Conservation (phyloP, 192 early-diverging fungal genomes). For the Mortierella claussenii region DNA sequence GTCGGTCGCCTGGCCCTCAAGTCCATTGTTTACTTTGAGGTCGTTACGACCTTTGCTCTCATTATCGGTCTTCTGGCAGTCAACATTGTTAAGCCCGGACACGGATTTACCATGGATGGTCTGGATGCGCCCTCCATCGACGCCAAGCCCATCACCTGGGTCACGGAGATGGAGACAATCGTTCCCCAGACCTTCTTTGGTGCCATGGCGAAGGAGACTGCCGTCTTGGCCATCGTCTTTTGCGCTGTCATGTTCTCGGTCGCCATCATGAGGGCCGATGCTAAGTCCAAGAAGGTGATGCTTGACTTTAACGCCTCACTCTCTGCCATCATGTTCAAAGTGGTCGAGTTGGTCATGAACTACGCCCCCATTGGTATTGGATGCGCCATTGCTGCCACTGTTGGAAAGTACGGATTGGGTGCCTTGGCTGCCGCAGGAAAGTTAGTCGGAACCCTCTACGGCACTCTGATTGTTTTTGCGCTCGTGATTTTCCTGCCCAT, state of each 20-base stretch:
- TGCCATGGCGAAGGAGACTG: slow-evolving; percentile 52
- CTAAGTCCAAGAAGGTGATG: slow-evolving; percentile 58
- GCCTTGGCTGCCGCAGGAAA: slow-evolving; percentile 69
- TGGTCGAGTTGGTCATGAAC: slow-evolving; percentile 68
- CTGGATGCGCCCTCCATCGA: background rate
- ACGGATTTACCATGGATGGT: slow-evolving; percentile 54
- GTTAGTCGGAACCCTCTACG: slow-evolving; percentile 73
- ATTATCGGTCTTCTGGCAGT: slow-evolving; percentile 72
- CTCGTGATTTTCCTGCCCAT: slow-evolving; percentile 68
- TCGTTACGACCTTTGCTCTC: slow-evolving; percentile 71
- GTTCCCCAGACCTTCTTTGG: slow-evolving; percentile 70
- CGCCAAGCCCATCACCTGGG: slow-evolving; percentile 58
- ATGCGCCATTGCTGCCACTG: slow-evolving; percentile 66
- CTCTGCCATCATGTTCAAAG: slow-evolving; percentile 72
- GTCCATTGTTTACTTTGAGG: slow-evolving; percentile 75
- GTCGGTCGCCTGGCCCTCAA: slow-evolving; percentile 75
- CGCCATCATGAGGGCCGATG: slow-evolving; percentile 59
- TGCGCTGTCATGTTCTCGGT: slow-evolving; percentile 73
- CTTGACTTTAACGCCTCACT: slow-evolving; percentile 65
- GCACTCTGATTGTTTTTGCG: slow-evolving; percentile 67
- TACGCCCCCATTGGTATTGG: slow-evolving; percentile 78
- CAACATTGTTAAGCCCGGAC: slow-evolving; percentile 72
- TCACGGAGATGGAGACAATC: slow-evolving; percentile 64
- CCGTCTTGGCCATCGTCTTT: slow-evolving; percentile 69
- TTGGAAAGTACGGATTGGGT: slow-evolving; percentile 69